Percentiles rank a stretch among this genome's conserved stretches.
These are phyloP conservation scores for Blastobotrys arbuscula DNA, from an alignment of 1,139 yeast genomes.

Conservation along the genomic window DNA sequence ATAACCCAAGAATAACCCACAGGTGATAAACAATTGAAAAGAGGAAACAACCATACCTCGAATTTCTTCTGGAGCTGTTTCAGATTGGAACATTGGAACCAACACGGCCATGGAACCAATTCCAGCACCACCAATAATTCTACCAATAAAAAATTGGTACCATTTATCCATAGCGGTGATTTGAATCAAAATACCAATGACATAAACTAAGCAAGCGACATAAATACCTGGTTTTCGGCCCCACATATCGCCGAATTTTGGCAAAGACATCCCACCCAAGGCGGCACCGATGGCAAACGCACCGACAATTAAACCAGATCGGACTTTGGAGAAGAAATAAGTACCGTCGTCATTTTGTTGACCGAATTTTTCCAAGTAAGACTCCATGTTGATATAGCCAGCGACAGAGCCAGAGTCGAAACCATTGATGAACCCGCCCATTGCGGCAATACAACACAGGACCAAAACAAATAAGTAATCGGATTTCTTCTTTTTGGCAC, in stretches of 20 bases:
- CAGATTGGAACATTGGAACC: constrained; percentile 64
- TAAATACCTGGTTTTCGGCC: constrained; percentile 51
- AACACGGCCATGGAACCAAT: constrained; percentile 64
- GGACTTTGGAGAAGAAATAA: constrained; percentile 37
- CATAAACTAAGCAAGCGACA: constrained; percentile 48
- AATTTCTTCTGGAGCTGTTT: constrained; percentile 60
- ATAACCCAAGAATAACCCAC: constrained; percentile 64
- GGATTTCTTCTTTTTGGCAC: constrained; percentile 5
- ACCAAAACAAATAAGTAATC: constrained; percentile 15
- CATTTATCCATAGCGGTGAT: constrained; percentile 40
- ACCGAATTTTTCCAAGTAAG: constrained; percentile 57
- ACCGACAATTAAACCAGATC: constrained; percentile 47
- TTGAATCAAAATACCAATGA: constrained; percentile 48
- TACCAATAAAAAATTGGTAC: constrained; percentile 39
- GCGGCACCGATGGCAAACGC: constrained; percentile 52
- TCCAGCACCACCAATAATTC: constrained; percentile 54
- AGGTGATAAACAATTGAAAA: constrained; percentile 62
- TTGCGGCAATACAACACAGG: constrained; percentile 23
- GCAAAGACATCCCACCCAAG: constrained; percentile 45
- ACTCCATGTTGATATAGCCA: constrained; percentile 68
- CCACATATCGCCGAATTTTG: constrained; percentile 43
- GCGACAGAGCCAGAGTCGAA: constrained; percentile 57
- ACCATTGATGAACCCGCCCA: constrained; percentile 41
- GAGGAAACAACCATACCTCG: constrained; percentile 65
- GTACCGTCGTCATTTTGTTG: constrained; percentile 20